These are phyloP conservation scores for Moricandia moricandioides DNA, from an alignment of 345 rosid genomes.

Conservation along the genomic window DNA sequence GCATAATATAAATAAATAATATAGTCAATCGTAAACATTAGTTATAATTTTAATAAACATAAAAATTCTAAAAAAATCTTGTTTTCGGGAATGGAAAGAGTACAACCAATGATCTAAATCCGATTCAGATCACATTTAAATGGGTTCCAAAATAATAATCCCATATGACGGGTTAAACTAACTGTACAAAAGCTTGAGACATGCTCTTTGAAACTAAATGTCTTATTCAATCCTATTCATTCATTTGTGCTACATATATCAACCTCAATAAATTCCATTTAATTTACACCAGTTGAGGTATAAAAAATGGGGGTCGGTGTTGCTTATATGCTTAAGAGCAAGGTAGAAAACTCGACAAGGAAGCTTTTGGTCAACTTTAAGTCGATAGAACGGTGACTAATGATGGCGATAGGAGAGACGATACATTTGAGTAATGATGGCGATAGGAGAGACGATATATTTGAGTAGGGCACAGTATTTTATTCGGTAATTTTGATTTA, in stretches of 20 bases:
- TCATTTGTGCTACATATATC: not conserved
- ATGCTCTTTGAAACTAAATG: not conserved
- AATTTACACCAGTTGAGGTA: not conserved
- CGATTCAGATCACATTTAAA: too few species aligned
- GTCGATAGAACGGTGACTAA: not conserved
- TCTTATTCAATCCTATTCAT: not conserved
- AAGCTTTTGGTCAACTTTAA: conserved; percentile 12
- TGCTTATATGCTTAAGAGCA: not conserved
- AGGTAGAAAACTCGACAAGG: not conserved
- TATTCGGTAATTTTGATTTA: too few species aligned
- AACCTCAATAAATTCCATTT: not conserved
- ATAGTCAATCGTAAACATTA: too few species aligned
- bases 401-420: not conserved
- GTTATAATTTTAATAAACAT: too few species aligned
- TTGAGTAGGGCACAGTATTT: too few species aligned
- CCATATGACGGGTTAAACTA: not conserved
- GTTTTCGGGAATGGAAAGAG: too few species aligned
- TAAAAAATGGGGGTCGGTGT: not conserved
- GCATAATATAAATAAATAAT: too few species aligned
- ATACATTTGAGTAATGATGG: conserved; percentile 10
- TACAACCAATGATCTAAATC: too few species aligned
- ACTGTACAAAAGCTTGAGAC: not conserved
- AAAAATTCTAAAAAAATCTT: too few species aligned
- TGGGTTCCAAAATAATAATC: not conserved
- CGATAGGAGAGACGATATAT: too few species aligned